Base-by-base conservation (phyloP, 2,329 filamentous ascomycete species). In the Alternaria sp. region DNA sequence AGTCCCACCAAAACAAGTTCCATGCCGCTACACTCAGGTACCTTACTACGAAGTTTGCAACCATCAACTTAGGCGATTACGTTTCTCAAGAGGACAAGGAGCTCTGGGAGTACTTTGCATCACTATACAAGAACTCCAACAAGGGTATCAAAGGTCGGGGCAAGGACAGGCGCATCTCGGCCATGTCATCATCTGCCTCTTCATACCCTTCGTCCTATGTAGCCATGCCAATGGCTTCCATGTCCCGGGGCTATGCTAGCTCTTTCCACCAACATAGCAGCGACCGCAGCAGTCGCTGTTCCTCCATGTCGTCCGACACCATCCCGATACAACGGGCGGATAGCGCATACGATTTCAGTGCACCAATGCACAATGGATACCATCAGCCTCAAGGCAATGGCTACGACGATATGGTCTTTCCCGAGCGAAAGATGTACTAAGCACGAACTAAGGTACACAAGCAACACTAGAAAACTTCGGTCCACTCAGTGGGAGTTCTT, bases 111-210 rank as follows among this genome's bases (percentile, higher is more conserved):
- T 96, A 97, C 79, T 95, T 98, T 73, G 85, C 88, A 4, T 84
- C 84, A 0, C 83, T 97, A n/a, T 97, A 97, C 84, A 97, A 96
- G 82, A 96, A 98, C 80, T 93, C 90, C 80, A 98, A 98, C 84
- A 97, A 97, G 78, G 95, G 95, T 1, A 97, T 98, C 82, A 98
- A 97, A 79, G 95, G 95, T 10, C 88, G 95, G 44, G 95, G 95
- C 41, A 95, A 94, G 74, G 91, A 93, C 68, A 84, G 92, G 56
- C 88, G 87, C 57, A 89, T 93, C 65, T 78, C 77, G 41, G 72
- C 76, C 10, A 58, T 72, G 28, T 64, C 72, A 2, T 65, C 70
- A 1, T 71, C 73, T 5, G 66, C 63, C 17, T 62, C 67, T 9
- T 66, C 71, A 3, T 69, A 68, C 54, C 60, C 68, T 2, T 71